These are phyloP conservation scores for Penicillium verrucosum DNA, from an alignment of 2,329 filamentous ascomycete genomes.

Conservation along the genomic window DNA sequence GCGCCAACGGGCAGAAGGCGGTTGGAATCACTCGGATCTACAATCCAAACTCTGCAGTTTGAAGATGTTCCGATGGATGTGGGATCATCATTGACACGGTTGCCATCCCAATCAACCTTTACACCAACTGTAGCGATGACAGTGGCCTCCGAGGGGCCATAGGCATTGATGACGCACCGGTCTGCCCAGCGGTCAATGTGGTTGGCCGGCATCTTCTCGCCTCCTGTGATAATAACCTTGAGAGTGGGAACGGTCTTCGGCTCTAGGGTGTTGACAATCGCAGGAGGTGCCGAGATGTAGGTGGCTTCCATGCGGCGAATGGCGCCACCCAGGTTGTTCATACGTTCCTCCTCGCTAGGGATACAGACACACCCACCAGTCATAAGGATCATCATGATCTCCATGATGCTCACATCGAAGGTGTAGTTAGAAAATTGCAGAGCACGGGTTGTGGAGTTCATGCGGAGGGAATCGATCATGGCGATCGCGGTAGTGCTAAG, in stretches of 20 bases:
- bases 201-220: slow-evolving; percentile 44
- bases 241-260: slow-evolving; percentile 46
- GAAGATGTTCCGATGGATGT: slow-evolving; percentile 36
- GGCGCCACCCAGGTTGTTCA: slow-evolving; percentile 50
- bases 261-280: slow-evolving; percentile 52
- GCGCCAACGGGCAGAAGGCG: slow-evolving; percentile 44
- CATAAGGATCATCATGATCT: slow-evolving; percentile 55
- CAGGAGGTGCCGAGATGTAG: slow-evolving; percentile 57
- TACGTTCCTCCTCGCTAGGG: slow-evolving; percentile 50
- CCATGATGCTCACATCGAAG: slow-evolving; percentile 54
- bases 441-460: slow-evolving; percentile 55
- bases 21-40: slow-evolving; percentile 38
- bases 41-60: slow-evolving; percentile 39
- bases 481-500: slow-evolving; percentile 55
- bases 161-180: slow-evolving; percentile 46
- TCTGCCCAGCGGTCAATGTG: slow-evolving; percentile 46
- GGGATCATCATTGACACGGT: slow-evolving; percentile 28
- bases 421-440: slow-evolving; percentile 58
- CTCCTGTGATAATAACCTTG: slow-evolving; percentile 44
- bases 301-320: slow-evolving; percentile 53
- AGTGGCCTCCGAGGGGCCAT: slow-evolving; percentile 43
- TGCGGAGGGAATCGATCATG: slow-evolving; percentile 50
- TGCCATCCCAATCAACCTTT: slow-evolving; percentile 32
- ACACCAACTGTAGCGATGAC: slow-evolving; percentile 34
- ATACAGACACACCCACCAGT: slow-evolving; percentile 60